Evolutionary conservation across 345 rosid species (phyloP).

Genomic region (Excoecaria agallocha): DNA sequence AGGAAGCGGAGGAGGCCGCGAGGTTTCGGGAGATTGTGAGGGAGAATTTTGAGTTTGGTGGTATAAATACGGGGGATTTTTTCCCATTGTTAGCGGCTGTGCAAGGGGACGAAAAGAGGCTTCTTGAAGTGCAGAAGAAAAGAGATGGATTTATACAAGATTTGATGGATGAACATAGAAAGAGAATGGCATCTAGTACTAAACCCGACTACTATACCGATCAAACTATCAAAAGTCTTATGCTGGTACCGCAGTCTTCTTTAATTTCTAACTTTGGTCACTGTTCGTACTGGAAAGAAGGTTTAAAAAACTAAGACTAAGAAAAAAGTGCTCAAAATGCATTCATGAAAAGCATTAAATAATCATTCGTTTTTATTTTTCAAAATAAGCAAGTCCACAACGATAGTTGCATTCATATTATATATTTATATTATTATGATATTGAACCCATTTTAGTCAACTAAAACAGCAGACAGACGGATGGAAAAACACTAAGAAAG

Average conservation of each 20-base stretch:
- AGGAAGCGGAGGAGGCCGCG: constrained; percentile 33
- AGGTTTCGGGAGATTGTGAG: constrained; percentile 32
- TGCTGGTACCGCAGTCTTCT: constrained; percentile 22
- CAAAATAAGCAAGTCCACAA: no score
- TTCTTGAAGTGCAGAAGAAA: constrained; percentile 19
- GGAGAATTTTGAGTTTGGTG: constrained; percentile 31
- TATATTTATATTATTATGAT: no score
- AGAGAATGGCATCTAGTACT: neutral
- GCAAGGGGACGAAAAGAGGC: constrained; percentile 21
- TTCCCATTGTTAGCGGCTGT: constrained; percentile 40
- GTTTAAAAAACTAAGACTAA: no score
- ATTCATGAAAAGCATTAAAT: no score
- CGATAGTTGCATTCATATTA: no score
- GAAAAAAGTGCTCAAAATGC: no score
- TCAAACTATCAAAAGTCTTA: constrained; percentile 22
- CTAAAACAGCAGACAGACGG: no score
- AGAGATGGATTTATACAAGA: constrained; percentile 30
- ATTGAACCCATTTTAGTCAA: no score
- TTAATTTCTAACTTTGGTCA: no score
- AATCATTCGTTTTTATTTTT: no score
- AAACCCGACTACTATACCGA: constrained; percentile 36
- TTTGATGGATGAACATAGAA: constrained; percentile 23
- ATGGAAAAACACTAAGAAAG: no score
- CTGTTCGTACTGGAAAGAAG: no score
- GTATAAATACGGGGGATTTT: constrained; percentile 40